Evolutionary conservation across 169 alveolate species (phyloP), one percentile per base, ranked within the genome.

Genomic region (Babesia bigemina): DNA sequence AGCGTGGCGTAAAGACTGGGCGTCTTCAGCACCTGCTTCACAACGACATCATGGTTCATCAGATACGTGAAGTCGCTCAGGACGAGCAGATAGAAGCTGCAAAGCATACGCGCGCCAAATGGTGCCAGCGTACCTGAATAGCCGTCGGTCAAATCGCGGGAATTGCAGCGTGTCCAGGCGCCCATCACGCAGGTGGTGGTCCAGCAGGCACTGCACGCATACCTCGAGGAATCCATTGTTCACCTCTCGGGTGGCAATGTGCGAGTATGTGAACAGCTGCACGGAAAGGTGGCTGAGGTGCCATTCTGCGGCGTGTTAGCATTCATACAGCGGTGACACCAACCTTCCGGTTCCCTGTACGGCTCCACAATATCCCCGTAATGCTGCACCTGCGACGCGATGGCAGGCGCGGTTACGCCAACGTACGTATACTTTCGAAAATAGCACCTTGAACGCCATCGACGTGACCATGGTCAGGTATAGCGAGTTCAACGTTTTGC

Each of bases 391-490:
- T 70, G 47, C n/a, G 42, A 33, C 28, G 22, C 10, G n/a, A 17
- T 62, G 22, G 8, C 2, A 7, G 12, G 9, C 16, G 8, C 0
- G 12, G 42, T 22, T 52, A 13, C 16, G 29, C 2, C 29, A 13
- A 69, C 87, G 24, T 70, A 70, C 89, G 55, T 39, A 83, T 60
- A 83, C 48, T 14, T 63, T 42, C 6, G 90, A 57, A 28, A 83
- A 83, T 52, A 49, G 47, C 39, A 22, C 12, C 56, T 75, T 83
- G 53, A 83, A 83, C 44, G 81, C n/a, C 76, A 60, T 52, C 14
- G 84, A 83, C 16, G 90, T 75, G 48, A 83, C 28, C 74, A 83
- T 55, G 26, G 90, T 75, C 70, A 83, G 77, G 21, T 83, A 83
- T 0, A 83, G 36, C 22, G 86, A 69, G 29, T 60, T 75, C 28